Evolutionary conservation across 192 early-diverging fungal species (phyloP).

Genomic region (Coemansia guatemalensis): DNA sequence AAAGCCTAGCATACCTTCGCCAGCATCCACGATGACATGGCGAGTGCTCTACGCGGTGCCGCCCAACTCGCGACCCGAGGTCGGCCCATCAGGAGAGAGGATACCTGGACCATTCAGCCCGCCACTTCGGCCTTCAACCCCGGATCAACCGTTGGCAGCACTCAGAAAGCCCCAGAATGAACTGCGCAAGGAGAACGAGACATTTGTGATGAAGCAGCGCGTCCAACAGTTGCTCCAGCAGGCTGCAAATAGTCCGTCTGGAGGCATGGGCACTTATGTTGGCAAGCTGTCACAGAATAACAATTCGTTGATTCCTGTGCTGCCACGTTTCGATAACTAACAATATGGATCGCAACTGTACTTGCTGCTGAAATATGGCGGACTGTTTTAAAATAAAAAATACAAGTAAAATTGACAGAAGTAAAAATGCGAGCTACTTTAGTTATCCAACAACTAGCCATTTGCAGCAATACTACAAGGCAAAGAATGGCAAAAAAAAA

Average conservation of each 20-base stretch:
- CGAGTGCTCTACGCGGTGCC: conserved; percentile 37
- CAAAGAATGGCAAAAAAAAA: background rate
- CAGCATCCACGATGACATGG: conserved; percentile 32
- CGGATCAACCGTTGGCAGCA: conserved; percentile 7
- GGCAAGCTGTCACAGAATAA: conserved; percentile 48
- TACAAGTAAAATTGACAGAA: conserved; percentile 18
- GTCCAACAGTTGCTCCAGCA: conserved; percentile 51
- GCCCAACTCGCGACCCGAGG: conserved; percentile 33
- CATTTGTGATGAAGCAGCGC: conserved; percentile 30
- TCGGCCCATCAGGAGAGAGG: conserved; percentile 41
- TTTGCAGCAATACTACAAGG: background rate
- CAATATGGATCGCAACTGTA: too few relatives aligned
- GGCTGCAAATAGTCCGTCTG: conserved; percentile 37
- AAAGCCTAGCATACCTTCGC: conserved; percentile 20
- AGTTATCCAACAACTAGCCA: too few relatives aligned
- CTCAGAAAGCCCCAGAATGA: conserved; percentile 29
- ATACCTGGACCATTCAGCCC: conserved; percentile 51
- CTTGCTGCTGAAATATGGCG: too few relatives aligned
- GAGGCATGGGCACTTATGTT: conserved; percentile 46
- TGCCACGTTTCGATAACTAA: conserved; percentile 37
- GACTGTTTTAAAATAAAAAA: background rate
- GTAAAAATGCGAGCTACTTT: background rate
- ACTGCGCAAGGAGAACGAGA: conserved; percentile 48
- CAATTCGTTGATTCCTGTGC: conserved; percentile 48
- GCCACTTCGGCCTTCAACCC: conserved; percentile 27